Conservation (phyloP, 2,329 filamentous ascomycete genomes). For the Colletotrichum sp. region DNA sequence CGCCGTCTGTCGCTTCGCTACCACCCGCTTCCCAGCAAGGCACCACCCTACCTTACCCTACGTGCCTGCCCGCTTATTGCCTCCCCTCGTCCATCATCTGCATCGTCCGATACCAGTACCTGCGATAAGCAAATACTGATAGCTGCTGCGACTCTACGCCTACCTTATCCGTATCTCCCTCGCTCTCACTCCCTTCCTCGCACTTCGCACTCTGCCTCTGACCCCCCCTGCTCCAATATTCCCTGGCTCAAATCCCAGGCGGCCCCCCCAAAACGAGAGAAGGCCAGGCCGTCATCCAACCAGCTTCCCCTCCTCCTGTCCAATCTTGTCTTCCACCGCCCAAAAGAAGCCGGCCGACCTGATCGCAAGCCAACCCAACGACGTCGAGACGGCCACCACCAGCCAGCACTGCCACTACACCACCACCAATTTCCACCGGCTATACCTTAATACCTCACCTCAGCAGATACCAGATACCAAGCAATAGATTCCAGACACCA, state of each 20-base stretch:
- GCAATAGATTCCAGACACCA: not conserved
- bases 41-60: not conserved
- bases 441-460: not conserved
- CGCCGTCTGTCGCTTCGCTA: not conserved
- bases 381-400: not conserved
- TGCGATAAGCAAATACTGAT: not conserved
- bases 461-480: not conserved
- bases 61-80: not conserved
- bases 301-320: not conserved
- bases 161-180: not conserved
- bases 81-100: not conserved
- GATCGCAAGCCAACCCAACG: not conserved
- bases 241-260: not conserved
- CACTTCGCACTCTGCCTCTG: not conserved
- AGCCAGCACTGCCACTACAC: slow-evolving; percentile 8
- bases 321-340: not conserved
- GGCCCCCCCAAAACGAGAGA: not conserved
- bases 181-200: not conserved
- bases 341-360: not conserved
- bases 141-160: not conserved
- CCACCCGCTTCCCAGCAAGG: not conserved
- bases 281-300: not conserved
- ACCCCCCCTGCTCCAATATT: not conserved
- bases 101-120: not conserved
- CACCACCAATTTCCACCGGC: not conserved